phyloP scores from a whole-genome alignment of 1,284 basidiomycete species.

The Cronartium quercuum region DNA sequence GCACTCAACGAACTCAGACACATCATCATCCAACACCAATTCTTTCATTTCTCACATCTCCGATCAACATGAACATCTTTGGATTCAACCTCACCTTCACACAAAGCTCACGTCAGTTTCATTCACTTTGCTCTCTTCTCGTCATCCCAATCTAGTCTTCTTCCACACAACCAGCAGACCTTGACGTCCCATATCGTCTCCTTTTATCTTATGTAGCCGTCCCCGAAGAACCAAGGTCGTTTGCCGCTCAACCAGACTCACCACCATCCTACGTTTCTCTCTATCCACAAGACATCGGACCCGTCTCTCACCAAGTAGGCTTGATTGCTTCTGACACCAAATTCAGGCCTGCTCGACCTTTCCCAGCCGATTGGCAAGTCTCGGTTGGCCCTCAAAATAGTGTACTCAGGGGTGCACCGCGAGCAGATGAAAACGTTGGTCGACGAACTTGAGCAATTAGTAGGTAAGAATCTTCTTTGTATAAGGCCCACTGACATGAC shows the following conservation, averaged over 20 bases:
- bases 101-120: neutral
- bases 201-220: neutral
- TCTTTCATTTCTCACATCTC: too few species aligned
- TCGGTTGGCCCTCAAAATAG: neutral
- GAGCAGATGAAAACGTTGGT: neutral
- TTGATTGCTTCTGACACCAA: neutral
- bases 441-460: neutral
- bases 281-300: neutral
- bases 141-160: too few species aligned
- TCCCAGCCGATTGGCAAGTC: constrained; percentile 4
- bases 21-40: too few species aligned
- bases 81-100: neutral
- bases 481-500: too few species aligned
- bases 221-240: neutral
- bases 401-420: neutral
- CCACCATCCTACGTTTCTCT: neutral
- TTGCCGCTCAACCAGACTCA: neutral
- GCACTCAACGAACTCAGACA: too few species aligned
- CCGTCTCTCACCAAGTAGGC: neutral
- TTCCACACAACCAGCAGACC: too few species aligned
- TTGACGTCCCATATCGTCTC: too few species aligned
- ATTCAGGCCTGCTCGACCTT: neutral
- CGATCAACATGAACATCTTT: neutral
- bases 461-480: too few species aligned
- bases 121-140: neutral